Evolutionary conservation across 306 rosid species (phyloP), one percentile per base, ranked within the genome.

Genomic region (Acmispon strigosus): DNA sequence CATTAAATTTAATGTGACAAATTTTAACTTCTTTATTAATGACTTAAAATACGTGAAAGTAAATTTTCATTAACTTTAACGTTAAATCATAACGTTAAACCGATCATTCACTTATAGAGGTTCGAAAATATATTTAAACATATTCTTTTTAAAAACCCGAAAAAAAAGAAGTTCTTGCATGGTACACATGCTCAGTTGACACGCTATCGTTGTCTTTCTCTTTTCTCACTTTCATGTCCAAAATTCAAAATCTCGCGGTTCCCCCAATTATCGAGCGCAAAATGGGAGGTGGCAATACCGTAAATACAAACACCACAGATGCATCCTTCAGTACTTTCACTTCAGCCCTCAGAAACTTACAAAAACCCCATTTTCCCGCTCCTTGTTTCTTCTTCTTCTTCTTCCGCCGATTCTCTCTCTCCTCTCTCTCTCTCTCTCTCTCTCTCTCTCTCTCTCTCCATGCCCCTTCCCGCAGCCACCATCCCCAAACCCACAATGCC

Each of bases 401-500:
- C 45, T 10, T 19, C 44, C 22, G 14, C n/a, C 3, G 2, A 47
- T 55, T 34, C 68, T 36, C 43, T 39, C 43, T 39, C 43, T 39
- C 43, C 2, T 9, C 3, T 2, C 43, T 39, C 43, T 0, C 10
- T 1, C 43, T 39, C 11, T 6, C 6, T 1, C 37, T 5, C 62
- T 14, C 59, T 6, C 20, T 9, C 10, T 4, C 29, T 17, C n/a
- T 14, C 10, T 16, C 45, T 41, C 45, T 10, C 45, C 0, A 32
- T 32, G 37, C 37, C 37, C 8, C 37, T 32, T 32, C 37, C 37
- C 0, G 37, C 37, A 6, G 15, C 54, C 4, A 24, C 56, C 10
- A 12, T 29, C 56, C 11, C 63, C 44, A 39, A 39, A 39, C 61
- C 12, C 20, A 11, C 51, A 51, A 88, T 92, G 98, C 98, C 92